Conservation (phyloP, 1,139 yeast species). For the Debaryomyces udenii region DNA sequence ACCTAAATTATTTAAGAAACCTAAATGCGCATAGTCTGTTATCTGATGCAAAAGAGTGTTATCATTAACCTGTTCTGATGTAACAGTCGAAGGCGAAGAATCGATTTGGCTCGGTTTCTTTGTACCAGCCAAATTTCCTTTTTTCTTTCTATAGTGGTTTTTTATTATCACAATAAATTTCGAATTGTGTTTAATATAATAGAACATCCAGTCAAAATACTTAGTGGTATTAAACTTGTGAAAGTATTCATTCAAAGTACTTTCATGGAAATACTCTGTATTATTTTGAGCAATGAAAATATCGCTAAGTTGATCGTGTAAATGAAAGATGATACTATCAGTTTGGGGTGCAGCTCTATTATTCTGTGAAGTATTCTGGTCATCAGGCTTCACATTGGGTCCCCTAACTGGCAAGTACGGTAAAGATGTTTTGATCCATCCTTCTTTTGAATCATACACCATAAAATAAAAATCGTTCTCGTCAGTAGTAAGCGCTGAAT, state of each 20-base stretch:
- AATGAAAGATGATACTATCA: constrained; percentile 37
- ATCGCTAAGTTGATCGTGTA: constrained; percentile 44
- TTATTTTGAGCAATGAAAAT: constrained; percentile 33
- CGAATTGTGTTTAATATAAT: constrained; percentile 35
- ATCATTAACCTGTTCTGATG: neutral
- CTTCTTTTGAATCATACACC: constrained; percentile 31
- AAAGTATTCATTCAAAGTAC: constrained; percentile 37
- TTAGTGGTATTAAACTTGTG: constrained; percentile 47
- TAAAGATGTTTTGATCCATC: constrained; percentile 39
- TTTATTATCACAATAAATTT: constrained; percentile 41
- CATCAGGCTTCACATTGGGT: constrained; percentile 6
- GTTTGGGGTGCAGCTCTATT: constrained; percentile 13
- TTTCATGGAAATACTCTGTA: constrained; percentile 25
- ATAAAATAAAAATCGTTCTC: constrained; percentile 45
- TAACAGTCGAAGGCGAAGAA: constrained; percentile 1
- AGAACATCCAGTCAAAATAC: constrained; percentile 49
- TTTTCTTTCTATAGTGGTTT: constrained; percentile 30
- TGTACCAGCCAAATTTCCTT: constrained; percentile 14
- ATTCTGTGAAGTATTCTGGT: neutral
- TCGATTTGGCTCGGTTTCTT: constrained; percentile 1
- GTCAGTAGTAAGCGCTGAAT: constrained; percentile 17
- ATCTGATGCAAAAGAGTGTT: constrained; percentile 1
- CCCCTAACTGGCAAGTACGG: constrained; percentile 35
- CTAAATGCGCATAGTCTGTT: constrained; percentile 32
- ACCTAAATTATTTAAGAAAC: constrained; percentile 47